These are phyloP conservation scores for Hypericum androsaemum DNA, from an alignment of 345 rosid genomes.

Conservation along the genomic window DNA sequence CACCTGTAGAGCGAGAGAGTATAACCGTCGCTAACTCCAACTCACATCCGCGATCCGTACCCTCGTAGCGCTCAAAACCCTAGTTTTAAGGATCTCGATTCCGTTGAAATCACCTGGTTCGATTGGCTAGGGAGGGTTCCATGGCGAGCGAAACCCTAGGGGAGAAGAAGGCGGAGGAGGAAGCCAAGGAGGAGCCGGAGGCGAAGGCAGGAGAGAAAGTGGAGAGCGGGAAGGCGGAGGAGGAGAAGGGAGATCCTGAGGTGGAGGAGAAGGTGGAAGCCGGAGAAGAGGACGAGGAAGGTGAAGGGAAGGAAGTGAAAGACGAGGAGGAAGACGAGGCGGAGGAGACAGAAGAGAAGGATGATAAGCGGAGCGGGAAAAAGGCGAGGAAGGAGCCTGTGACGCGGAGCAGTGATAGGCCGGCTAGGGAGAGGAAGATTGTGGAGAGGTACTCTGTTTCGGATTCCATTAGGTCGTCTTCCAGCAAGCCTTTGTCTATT, in stretches of 20 bases:
- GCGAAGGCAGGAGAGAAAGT: too few species aligned
- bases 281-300: constrained; percentile 19
- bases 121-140: constrained; percentile 1
- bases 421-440: constrained; percentile 75
- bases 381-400: constrained; percentile 19
- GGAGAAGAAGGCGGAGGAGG: constrained; percentile 34
- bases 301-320: neutral
- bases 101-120: neutral
- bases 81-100: neutral
- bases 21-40: neutral
- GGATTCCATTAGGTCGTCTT: constrained; percentile 34
- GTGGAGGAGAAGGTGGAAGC: neutral
- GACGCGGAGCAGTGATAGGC: constrained; percentile 59
- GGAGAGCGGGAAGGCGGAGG: constrained; percentile 9
- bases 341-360: constrained; percentile 8
- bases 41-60: neutral
- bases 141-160: constrained; percentile 71
- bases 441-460: constrained; percentile 82
- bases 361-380: neutral
- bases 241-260: neutral
- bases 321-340: neutral
- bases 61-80: constrained; percentile 4
- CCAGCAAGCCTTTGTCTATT: constrained; percentile 52
- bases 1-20: neutral
- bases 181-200: neutral